Evolutionary conservation across 768 basidiomycete species (phyloP), one percentile per base, ranked within the genome.

Genomic region (Fomitopsis serialis): DNA sequence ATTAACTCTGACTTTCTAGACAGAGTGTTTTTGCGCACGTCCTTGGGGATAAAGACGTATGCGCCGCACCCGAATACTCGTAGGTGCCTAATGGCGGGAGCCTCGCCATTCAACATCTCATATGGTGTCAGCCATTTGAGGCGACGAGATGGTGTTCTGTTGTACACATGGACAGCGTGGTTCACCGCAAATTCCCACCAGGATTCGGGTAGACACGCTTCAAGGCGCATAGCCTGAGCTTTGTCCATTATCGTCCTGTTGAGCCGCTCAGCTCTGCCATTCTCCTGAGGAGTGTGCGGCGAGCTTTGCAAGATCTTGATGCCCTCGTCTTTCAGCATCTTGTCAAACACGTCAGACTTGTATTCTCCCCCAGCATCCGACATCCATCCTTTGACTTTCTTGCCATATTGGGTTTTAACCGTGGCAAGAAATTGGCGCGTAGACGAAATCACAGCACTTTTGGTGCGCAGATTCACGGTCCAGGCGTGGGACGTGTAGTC

Each of bases 231-330:
- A 0, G 74, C 70, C 1, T 63, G 57, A 9, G 66, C 63, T 11
- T 62, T 56, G 24, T 74, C 67, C 4, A 68, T 10, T 1, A 70
- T 32, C 0, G 62, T 67, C 1, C 69, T 56, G 34, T 71, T 75
- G 25, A 68, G 61, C 2, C 65, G 54, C 52, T 77, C 72, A 0
- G 73, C 69, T 13, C 74, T 52, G 13, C 74, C 70, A 54, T 74
- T 74, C 54, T 73, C 66, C 35, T 72, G 59, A 2, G 69, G 68
- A 0, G 59, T 65, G 35, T 66, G 54, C 11, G 63, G 67, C 1
- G 61, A 59, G 21, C 53, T 58, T 40, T 56, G 58, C 13, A 42
- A 46, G 9, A 52, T 29, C 23, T 45, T 36, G 15, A 51, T 56
- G 25, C 58, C 36, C 9, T 42, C 21, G 34, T 48, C 47, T 44